Evolutionary conservation across 2,329 filamentous ascomycete species (phyloP).

Genomic region (Orbilia javanica): DNA sequence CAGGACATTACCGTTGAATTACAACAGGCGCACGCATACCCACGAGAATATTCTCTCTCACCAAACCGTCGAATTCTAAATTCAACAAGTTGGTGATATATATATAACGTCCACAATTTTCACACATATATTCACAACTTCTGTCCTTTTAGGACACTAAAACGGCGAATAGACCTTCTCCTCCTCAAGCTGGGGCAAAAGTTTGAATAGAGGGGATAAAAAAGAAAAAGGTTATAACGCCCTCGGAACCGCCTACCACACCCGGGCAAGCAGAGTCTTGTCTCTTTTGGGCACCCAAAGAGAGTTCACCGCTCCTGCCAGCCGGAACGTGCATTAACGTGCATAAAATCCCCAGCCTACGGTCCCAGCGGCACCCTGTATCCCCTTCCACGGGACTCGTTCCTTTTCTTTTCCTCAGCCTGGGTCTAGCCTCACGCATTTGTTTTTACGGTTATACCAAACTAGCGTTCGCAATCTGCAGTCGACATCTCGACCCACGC

Average conservation of each 20-base stretch:
- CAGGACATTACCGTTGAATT: constrained; percentile 55
- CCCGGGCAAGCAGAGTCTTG: constrained; percentile 48
- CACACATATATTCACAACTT: background rate
- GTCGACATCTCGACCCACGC: constrained; percentile 54
- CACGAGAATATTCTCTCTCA: constrained; percentile 56
- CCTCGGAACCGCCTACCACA: constrained; percentile 58
- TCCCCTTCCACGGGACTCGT: constrained; percentile 56
- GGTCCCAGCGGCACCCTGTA: constrained; percentile 58
- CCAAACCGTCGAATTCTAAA: background rate
- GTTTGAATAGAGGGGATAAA: constrained; percentile 9
- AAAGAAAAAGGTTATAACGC: constrained; percentile 34
- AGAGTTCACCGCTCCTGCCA: constrained; percentile 55
- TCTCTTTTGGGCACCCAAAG: constrained; percentile 56
- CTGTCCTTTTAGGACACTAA: background rate
- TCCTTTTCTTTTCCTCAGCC: constrained; percentile 49
- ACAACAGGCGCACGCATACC: constrained; percentile 50
- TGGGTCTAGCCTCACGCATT: constrained; percentile 43
- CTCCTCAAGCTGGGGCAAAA: constrained; percentile 6
- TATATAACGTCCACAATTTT: background rate
- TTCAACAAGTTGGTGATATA: constrained; percentile 3
- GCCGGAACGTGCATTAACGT: constrained; percentile 59
- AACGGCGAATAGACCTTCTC: background rate
- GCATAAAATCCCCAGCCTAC: constrained; percentile 58
- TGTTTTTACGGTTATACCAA: constrained; percentile 54
- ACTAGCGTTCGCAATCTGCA: constrained; percentile 52